phyloP scores from a whole-genome alignment of 2,329 filamentous ascomycete species.

The Cytospora schulzeri region DNA sequence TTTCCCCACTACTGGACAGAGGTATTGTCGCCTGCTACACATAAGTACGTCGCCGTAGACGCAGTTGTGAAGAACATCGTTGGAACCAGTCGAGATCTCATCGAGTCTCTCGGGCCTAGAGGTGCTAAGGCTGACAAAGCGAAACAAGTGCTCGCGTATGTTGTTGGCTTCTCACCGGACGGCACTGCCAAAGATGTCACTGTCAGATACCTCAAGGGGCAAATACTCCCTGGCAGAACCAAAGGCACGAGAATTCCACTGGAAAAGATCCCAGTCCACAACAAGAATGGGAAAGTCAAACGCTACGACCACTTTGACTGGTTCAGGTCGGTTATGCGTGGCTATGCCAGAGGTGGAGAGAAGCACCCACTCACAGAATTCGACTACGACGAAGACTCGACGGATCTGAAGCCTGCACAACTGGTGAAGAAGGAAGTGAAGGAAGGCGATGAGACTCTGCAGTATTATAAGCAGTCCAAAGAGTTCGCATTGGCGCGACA shows the following conservation, averaged over 20 bases:
- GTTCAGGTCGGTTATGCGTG: slow-evolving; percentile 79
- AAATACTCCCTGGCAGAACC: slow-evolving; percentile 82
- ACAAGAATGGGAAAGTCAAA: slow-evolving; percentile 75
- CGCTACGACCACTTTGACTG: slow-evolving; percentile 81
- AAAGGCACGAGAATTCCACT: slow-evolving; percentile 79
- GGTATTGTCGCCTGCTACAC: slow-evolving; percentile 77
- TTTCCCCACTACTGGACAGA: slow-evolving; percentile 95
- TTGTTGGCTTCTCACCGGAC: slow-evolving; percentile 80
- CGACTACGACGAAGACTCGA: slow-evolving; percentile 78
- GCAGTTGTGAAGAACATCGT: slow-evolving; percentile 69
- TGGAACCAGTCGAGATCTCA: slow-evolving; percentile 70
- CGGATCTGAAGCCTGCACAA: slow-evolving; percentile 73
- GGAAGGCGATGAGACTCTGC: slow-evolving; percentile 78
- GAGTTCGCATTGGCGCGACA: slow-evolving; percentile 87
- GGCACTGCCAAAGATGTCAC: slow-evolving; percentile 95
- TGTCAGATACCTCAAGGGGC: slow-evolving; percentile 81
- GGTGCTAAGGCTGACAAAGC: slow-evolving; percentile 81
- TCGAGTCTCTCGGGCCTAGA: slow-evolving; percentile 78
- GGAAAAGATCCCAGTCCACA: slow-evolving; percentile 81
- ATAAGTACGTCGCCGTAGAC: slow-evolving; percentile 79
- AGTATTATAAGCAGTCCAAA: slow-evolving; percentile 83
- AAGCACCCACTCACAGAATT: slow-evolving; percentile 63
- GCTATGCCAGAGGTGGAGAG: slow-evolving; percentile 60
- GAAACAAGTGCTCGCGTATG: slow-evolving; percentile 88
- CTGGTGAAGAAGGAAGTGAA: slow-evolving; percentile 73